Base-by-base conservation (phyloP, 1,139 yeast genomes). In the Blastobotrys capitulatus region DNA sequence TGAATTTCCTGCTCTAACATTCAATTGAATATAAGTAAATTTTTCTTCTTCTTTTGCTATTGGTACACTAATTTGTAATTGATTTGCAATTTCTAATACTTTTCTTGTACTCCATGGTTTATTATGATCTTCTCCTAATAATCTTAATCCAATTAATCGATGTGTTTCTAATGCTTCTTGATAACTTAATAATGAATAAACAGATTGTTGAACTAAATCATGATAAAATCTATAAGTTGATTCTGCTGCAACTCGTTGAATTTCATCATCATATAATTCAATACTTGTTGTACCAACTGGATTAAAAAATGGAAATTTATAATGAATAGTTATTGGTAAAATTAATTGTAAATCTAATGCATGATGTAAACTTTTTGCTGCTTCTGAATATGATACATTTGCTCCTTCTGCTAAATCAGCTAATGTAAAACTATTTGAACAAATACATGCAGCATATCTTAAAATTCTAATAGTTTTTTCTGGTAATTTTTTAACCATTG, bases 231-330 rank as follows among this genome's bases (percentile, higher is more conserved):
- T 47, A 43, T 60, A 63, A 64, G 76, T 48, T 51, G 68, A 61
- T 56, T 76, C 47, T 55, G 67, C 63, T 0, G 79, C 69, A 38
- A 78, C 63, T 19, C 67, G 67, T 57, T 71, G 63, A 8, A 75
- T 61, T 41, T 68, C 68, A 1, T 66, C 59, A 18, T 71, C 71
- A 4, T 67, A 58, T n/a, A 77, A 51, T 2, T 69, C 69, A 46
- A 58, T 55, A 26, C 76, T 71, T 0, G 76, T 72, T 36, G 69
- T 66, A 0, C 65, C 66, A 2, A 62, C 60, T 1, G 67, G 60
- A 19, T 71, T 64, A 35, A 74, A 73, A 53, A 76, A 75, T 5
- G 82, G 81, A 31, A 76, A 65, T 54, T 77, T 78, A 59, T 77
- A 77, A 53, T 70, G 72, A 1, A 75, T 64, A 20, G 74, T 71